Conservation (phyloP, 768 basidiomycete species). For the Gymnopilus junonius region DNA sequence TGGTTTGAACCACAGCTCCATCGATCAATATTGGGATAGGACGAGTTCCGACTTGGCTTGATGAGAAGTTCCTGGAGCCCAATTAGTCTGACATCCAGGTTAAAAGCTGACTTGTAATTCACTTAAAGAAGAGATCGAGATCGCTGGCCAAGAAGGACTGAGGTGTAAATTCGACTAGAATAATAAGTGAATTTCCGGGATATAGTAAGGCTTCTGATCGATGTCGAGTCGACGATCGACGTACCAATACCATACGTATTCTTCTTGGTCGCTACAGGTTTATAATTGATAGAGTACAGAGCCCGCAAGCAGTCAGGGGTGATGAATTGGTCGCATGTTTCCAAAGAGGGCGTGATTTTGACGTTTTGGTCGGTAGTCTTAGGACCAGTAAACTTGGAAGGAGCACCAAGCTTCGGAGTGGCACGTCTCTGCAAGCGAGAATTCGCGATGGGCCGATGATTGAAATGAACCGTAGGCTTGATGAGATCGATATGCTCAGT, state of each 20-base stretch:
- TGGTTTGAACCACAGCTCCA: constrained; percentile 47
- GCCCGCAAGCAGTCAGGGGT: constrained; percentile 46
- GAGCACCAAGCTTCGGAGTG: constrained; percentile 14
- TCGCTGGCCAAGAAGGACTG: constrained; percentile 48
- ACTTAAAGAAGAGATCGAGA: constrained; percentile 47
- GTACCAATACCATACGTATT: constrained; percentile 46
- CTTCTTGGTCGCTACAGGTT: constrained; percentile 33
- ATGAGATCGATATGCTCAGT: constrained; percentile 46
- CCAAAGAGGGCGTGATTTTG: constrained; percentile 23
- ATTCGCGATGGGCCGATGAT: constrained; percentile 30
- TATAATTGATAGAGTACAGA: constrained; percentile 41
- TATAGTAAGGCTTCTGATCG: constrained; percentile 3
- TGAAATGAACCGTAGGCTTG: constrained; percentile 48
- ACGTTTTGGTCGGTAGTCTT: constrained; percentile 23
- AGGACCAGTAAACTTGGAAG: constrained; percentile 22
- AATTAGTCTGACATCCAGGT: not conserved
- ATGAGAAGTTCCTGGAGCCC: constrained; percentile 37
- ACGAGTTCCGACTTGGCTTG: constrained; percentile 36
- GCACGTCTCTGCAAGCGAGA: constrained; percentile 14
- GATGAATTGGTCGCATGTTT: constrained; percentile 36
- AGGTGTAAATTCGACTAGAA: constrained; percentile 55
- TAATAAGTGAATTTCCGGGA: not conserved
- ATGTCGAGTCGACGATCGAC: not conserved
- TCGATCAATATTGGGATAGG: constrained; percentile 34
- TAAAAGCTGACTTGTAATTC: constrained; percentile 27